Evolutionary conservation across 495 filamentous ascomycete genomes (phyloP), one percentile per base, ranked within the genome.

Genomic region (Hypoxylon lienhwacheense): DNA sequence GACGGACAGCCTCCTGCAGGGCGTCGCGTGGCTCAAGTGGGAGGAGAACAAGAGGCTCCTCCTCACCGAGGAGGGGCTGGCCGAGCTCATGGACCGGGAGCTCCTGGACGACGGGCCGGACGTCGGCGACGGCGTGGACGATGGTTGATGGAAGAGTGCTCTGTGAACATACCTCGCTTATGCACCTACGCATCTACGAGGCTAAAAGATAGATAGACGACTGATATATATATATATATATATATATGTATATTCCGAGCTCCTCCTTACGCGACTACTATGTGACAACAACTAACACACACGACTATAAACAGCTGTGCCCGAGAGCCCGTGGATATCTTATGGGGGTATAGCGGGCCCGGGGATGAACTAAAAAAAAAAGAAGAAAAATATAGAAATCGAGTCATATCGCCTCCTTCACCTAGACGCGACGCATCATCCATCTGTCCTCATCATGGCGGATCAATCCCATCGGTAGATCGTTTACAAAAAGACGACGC

Each of bases 1-100:
- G 55, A 88, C 90, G 4, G 92, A 97, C 79, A 88, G 87, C 68
- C 68, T 97, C 22, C 63, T 96, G 55, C 92, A 97, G 71, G 93
- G 86, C 0, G 72, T 90, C 55, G 86, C 90, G 7, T 96, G 88
- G 88, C 67, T 91, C 40, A 77, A 86, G 47, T 97, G 92, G 92
- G 81, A 91, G 64, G 69, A 75, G 53, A 91, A 90, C 67, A 69
- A 83, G 53, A 73, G 73, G 46, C 60, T 63, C 28, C 61, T 87
- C 21, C 54, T 67, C 31, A 8, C 50, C 52, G 53, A 75, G 65
- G 59, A 73, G 15, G 51, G 35, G 48, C 8, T 41, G 59, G 11
- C 41, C 43, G 33, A 57, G 48, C 34, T 71, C 16, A n/a, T 59
- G 15, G 41, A 55, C 12, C 40, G 25, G 25, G 39, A 54, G 10